Evolutionary conservation across 768 basidiomycete species (phyloP), one percentile per base, ranked within the genome.

Genomic region (Phallus indusiatus): DNA sequence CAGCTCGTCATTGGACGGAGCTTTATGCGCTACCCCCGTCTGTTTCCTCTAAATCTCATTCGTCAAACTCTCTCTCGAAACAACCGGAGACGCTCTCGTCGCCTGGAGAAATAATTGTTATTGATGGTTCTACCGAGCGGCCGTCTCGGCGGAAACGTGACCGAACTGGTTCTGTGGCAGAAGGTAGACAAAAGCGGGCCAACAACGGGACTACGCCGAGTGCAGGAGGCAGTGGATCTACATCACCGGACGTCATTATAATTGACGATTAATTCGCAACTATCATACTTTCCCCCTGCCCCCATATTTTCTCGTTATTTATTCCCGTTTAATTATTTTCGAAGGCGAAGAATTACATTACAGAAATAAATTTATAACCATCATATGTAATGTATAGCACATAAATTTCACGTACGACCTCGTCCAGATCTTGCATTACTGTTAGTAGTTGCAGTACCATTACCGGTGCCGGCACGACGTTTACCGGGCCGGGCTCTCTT

Each of bases 1-100:
- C 81, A 1, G 92, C 92, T 4, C 80, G 82, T 36, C 78, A 85
- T 61, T 93, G 90, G 89, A 89, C 87, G 0, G 75, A 81, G 48
- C 68, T 82, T 14, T 88, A 86, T 65, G 89, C 89, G 0, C 74
- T 69, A n/a, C 81, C 79, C 10, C 69, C 74, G 7, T 71, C 73
- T 35, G 68, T 76, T 1, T 64, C 71, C 7, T 66, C 72, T 7
- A 28, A 28, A 28, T 7, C 28, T 28, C 28, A 28, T 2, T 63
- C 71, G 9, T 66, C 69, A 14, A 47, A 61, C 8, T 42, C 42
- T 10, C n/a, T n/a, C 9, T 42, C 42, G n/a, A 51, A 22, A 21
- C 57, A 48, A 6, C 24, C 57, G 22, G 49, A 21, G 47, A 28
- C 56, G 6, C 24, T 47, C 6, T 59, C 57, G 14, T 48, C 33